Evolutionary conservation across 768 basidiomycete genomes (phyloP).

Genomic region (Termitomyces sp.): DNA sequence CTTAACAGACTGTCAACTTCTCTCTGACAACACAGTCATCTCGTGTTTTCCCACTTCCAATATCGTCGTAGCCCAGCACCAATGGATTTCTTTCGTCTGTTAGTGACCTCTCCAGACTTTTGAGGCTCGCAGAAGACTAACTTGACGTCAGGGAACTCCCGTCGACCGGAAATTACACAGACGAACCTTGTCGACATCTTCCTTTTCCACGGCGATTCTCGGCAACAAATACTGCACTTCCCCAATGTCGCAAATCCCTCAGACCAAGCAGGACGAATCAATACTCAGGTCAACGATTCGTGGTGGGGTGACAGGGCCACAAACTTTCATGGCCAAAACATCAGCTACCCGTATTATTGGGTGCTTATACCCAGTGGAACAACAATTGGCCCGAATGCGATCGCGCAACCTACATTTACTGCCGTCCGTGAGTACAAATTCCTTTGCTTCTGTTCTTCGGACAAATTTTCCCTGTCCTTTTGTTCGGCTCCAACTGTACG

Average conservation of each 20-base stretch:
- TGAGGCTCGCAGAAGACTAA: constrained; percentile 7
- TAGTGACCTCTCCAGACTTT: constrained; percentile 31
- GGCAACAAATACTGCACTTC: constrained; percentile 41
- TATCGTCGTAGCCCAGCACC: constrained; percentile 62
- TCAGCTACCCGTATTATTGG: constrained; percentile 73
- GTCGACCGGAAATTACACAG: constrained; percentile 62
- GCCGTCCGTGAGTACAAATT: constrained; percentile 69
- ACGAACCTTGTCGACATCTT: constrained; percentile 66
- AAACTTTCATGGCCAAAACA: constrained; percentile 45
- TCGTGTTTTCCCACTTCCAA: constrained; percentile 70
- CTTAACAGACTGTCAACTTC: constrained; percentile 42
- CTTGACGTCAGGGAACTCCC: constrained; percentile 64
- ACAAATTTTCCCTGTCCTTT: neutral
- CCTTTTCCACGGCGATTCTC: constrained; percentile 73
- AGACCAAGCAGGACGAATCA: constrained; percentile 51
- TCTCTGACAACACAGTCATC: constrained; percentile 65
- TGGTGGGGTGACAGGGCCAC: constrained; percentile 65
- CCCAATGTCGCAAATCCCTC: constrained; percentile 38
- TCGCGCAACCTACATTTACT: constrained; percentile 68
- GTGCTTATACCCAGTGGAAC: constrained; percentile 61
- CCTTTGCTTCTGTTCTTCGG: neutral
- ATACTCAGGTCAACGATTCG: constrained; percentile 61
- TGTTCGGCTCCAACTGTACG: neutral
- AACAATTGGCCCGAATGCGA: constrained; percentile 53
- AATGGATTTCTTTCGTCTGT: constrained; percentile 81